These are phyloP conservation scores for Macrocybe gigantea DNA, from an alignment of 768 basidiomycete species.

Conservation along the genomic window DNA sequence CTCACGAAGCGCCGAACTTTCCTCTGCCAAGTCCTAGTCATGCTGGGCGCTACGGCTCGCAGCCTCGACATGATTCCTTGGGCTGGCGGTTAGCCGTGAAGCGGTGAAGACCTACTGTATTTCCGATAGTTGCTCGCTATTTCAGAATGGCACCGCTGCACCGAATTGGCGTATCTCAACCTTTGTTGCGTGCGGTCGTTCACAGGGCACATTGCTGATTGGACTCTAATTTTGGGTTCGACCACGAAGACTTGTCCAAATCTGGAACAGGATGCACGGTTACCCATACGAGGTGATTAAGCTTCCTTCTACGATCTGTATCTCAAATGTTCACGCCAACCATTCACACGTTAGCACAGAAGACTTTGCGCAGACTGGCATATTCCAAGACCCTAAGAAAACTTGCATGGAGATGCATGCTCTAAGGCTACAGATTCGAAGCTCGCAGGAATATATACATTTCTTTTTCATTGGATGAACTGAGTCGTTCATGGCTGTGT, in stretches of 20 bases:
- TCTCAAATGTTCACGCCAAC: neutral
- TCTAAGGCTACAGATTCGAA: neutral
- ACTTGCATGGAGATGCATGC: neutral
- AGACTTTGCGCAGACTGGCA: too few species aligned
- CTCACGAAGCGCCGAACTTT: too few species aligned
- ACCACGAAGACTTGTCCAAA: slow-evolving; percentile 1
- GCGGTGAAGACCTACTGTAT: neutral
- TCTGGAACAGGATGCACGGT: neutral
- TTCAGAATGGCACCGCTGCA: too few species aligned
- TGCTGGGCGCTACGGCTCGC: neutral
- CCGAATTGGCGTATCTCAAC: neutral
- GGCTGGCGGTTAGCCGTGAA: neutral
- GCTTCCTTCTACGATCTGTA: neutral
- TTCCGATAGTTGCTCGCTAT: too few species aligned
- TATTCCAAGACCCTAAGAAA: too few species aligned
- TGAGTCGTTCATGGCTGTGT: neutral
- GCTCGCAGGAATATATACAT: neutral
- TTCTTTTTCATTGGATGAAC: neutral
- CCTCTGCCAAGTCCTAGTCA: neutral
- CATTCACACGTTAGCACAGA: too few species aligned
- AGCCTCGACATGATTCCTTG: neutral
- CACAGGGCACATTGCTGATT: neutral
- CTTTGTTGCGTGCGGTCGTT: neutral
- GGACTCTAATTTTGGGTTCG: neutral
- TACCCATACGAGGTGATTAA: neutral